Evolutionary conservation across 176 grass and related monocot genomes (phyloP), one percentile per base, ranked within the genome.

Genomic region (Dendrocalamus sinicus): DNA sequence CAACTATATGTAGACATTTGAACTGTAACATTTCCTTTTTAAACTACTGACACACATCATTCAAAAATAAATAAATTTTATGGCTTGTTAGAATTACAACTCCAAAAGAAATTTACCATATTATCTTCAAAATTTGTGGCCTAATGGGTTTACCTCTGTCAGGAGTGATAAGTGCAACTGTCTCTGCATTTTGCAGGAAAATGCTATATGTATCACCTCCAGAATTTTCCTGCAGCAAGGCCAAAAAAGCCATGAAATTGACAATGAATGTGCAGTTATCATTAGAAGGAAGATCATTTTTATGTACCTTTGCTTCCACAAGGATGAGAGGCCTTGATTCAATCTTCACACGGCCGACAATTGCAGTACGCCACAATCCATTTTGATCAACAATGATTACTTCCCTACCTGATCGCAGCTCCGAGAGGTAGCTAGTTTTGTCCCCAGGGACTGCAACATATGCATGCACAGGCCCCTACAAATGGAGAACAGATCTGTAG

Each of bases 141-240:
- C 1, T n/a, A 10, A 24, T 60, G 28, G 22, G 17, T 40, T 90
- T 87, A 94, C 96, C 96, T 88, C 54, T 74, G 9, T 61, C 44
- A 52, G 85, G 78, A 15, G 65, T 84, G 41, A 98, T 88, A 81
- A 98, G 90, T 71, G 91, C 96, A 81, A 98, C 96, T 32, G 96
- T 98, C 44, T 98, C 96, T 76, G 93, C 93, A 82, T 98, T 98
- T 70, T 98, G 96, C 35, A 98, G 86, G 80, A 98, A 95, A 86
- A 98, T 95, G 78, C 78, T 98, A 78, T 94, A 91, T 4, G 81
- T 98, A 60, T 92, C 90, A 64, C 86, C 78, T 70, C 96, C 88
- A 48, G 75, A 73, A 32, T 62, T 86, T 65, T 94, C 89, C 89
- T 90, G 80, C 73, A 82, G 57, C 22, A 91, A 79, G 50, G 17